These are phyloP conservation scores for Prunus mira DNA, from an alignment of 306 rosid genomes.

Conservation along the genomic window DNA sequence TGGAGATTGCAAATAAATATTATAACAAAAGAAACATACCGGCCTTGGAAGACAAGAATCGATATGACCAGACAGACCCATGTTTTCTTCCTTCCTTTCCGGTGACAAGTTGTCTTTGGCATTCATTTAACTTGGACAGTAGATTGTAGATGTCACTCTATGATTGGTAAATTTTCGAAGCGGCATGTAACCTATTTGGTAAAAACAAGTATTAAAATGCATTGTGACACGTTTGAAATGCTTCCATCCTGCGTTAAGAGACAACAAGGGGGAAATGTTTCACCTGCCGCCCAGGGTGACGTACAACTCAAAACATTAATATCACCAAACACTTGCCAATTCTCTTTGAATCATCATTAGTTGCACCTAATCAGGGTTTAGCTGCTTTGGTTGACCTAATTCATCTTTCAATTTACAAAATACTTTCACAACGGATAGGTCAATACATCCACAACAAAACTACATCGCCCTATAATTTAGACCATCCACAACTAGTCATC, in stretches of 20 bases:
- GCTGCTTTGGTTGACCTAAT: conserved; percentile 35
- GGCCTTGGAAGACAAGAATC: conserved; percentile 31
- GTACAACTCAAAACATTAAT: conserved; percentile 22
- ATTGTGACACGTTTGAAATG: conserved; percentile 32
- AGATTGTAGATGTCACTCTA: conserved; percentile 11
- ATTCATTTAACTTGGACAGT: conserved; percentile 12
- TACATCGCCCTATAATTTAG: too few relatives aligned
- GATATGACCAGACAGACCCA: conserved; percentile 1
- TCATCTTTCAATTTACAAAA: neutral
- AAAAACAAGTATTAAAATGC: neutral
- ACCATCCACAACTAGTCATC: too few relatives aligned
- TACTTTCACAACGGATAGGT: too few relatives aligned
- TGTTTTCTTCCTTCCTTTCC: neutral
- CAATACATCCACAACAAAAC: too few relatives aligned
- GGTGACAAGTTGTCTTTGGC: neutral
- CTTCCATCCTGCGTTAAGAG: conserved; percentile 7
- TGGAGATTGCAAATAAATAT: neutral
- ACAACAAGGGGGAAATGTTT: conserved; percentile 12
- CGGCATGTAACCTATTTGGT: neutral
- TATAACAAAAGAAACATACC: neutral
- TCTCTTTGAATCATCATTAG: conserved; percentile 22
- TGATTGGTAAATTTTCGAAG: neutral
- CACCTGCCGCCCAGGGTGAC: conserved; percentile 28
- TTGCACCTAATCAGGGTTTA: conserved; percentile 35
- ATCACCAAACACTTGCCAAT: conserved; percentile 19